phyloP scores from a whole-genome alignment of 495 filamentous ascomycete species.

The Extremus antarcticus region DNA sequence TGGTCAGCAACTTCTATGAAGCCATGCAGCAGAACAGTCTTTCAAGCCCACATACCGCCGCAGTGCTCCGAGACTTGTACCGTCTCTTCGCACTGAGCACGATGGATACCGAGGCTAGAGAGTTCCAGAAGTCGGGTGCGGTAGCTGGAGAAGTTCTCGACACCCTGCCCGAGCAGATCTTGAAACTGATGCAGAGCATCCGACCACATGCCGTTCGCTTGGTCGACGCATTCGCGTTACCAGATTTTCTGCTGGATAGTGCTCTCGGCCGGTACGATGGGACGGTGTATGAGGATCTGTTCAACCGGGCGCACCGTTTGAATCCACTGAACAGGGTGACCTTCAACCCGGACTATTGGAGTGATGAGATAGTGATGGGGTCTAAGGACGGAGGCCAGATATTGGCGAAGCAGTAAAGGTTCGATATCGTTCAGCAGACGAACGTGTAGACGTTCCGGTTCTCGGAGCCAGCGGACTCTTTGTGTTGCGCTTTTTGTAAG shows the following conservation, averaged over 20 bases:
- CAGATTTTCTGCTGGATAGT: slow-evolving; percentile 37
- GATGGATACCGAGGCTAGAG: slow-evolving; percentile 27
- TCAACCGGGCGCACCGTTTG: slow-evolving; percentile 34
- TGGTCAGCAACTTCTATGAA: slow-evolving; percentile 32
- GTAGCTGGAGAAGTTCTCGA: slow-evolving; percentile 26
- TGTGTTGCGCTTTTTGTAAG: no score
- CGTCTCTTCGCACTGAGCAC: slow-evolving; percentile 34
- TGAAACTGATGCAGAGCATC: slow-evolving; percentile 31
- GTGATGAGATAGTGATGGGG: slow-evolving; percentile 29
- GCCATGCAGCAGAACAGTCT: neutral
- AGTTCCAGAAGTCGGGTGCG: slow-evolving; percentile 30
- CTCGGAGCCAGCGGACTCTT: no score
- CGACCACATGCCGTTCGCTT: slow-evolving; percentile 37
- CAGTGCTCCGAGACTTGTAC: slow-evolving; percentile 29
- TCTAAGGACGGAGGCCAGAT: neutral
- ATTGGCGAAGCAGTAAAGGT: neutral
- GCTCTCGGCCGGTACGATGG: slow-evolving; percentile 38
- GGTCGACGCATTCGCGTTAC: slow-evolving; percentile 37
- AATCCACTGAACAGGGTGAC: slow-evolving; percentile 36
- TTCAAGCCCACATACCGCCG: slow-evolving; percentile 19
- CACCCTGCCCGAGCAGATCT: slow-evolving; percentile 24
- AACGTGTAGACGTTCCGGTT: no score
- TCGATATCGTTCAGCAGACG: neutral
- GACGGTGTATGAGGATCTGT: slow-evolving; percentile 38
- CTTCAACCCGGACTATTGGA: slow-evolving; percentile 37